Evolutionary conservation across 768 basidiomycete species (phyloP).

Genomic region (Suillus bovinus): DNA sequence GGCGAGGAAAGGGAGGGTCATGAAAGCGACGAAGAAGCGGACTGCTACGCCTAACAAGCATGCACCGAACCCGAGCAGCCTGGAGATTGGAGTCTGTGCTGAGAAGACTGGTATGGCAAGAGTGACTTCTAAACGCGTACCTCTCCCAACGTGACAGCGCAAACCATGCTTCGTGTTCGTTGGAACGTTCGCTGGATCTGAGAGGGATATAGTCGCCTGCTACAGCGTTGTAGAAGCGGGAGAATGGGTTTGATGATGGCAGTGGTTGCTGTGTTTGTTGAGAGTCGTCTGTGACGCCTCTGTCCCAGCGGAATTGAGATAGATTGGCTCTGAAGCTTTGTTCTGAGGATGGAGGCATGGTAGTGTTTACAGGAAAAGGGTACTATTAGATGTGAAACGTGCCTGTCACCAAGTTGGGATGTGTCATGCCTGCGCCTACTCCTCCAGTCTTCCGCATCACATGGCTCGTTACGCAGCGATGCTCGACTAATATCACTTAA

Average conservation of each 20-base stretch:
- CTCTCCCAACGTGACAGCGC: slow-evolving; percentile 93
- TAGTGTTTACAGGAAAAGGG: slow-evolving; percentile 5
- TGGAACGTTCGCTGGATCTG: slow-evolving; percentile 75
- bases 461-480: no score
- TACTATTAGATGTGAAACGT: neutral
- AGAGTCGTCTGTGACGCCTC: slow-evolving; percentile 71
- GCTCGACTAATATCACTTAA: no score
- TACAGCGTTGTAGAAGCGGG: slow-evolving; percentile 83
- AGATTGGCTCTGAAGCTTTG: slow-evolving; percentile 73
- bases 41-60: slow-evolving; percentile 89
- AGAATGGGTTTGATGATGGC: slow-evolving; percentile 62
- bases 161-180: slow-evolving; percentile 97
- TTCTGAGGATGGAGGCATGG: slow-evolving; percentile 41
- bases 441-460: no score
- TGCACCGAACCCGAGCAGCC: slow-evolving; percentile 86
- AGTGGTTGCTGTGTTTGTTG: slow-evolving; percentile 41
- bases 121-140: slow-evolving; percentile 36
- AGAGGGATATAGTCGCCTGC: slow-evolving; percentile 89
- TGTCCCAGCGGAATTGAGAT: slow-evolving; percentile 86
- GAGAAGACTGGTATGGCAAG: neutral
- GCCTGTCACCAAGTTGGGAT: neutral
- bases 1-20: slow-evolving; percentile 68
- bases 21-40: slow-evolving; percentile 91
- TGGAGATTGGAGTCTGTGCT: slow-evolving; percentile 27
- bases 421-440: no score